phyloP scores from a whole-genome alignment of 2,329 filamentous ascomycete species.

The Claviceps capensis region DNA sequence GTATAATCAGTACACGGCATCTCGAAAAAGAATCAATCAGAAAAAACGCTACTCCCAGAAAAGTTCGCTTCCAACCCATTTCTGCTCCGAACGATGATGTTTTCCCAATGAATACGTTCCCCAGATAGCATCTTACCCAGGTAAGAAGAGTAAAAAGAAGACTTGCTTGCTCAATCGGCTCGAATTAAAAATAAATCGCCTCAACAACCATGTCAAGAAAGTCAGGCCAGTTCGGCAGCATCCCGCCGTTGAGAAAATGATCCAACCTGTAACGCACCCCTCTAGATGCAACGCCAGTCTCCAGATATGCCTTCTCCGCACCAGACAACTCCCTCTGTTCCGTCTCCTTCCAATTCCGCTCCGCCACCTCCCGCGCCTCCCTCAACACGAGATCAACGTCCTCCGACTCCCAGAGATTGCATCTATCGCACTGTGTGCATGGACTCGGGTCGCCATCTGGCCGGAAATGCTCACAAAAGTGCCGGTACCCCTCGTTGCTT shows the following conservation, averaged over 20 bases:
- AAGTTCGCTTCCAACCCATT: not conserved
- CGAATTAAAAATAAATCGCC: conserved; percentile 8
- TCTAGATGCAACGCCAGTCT: conserved; percentile 32
- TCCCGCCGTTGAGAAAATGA: conserved; percentile 18
- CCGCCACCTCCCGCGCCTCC: conserved; percentile 56
- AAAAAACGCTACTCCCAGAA: not conserved
- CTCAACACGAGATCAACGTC: conserved; percentile 55
- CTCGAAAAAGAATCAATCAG: not conserved
- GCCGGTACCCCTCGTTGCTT: conserved; percentile 64
- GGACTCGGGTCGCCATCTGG: conserved; percentile 57
- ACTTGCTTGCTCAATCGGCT: not conserved
- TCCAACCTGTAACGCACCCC: conserved; percentile 16
- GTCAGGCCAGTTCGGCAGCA: conserved; percentile 26
- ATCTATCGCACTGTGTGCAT: conserved; percentile 69
- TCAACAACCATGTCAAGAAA: conserved; percentile 33
- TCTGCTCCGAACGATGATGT: not conserved
- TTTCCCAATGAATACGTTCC: not conserved
- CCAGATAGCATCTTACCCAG: not conserved
- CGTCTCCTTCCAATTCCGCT: conserved; percentile 54
- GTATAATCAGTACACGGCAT: not conserved
- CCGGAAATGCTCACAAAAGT: conserved; percentile 94
- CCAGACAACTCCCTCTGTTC: conserved; percentile 45
- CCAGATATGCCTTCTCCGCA: conserved; percentile 41
- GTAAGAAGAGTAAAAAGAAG: not conserved
- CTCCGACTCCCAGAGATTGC: conserved; percentile 67